A percentile compares a stretch with the other conserved stretches of the same genome.
Conservation (phyloP, 805 yeast genomes). For the Saccharomyces paradoxus region DNA sequence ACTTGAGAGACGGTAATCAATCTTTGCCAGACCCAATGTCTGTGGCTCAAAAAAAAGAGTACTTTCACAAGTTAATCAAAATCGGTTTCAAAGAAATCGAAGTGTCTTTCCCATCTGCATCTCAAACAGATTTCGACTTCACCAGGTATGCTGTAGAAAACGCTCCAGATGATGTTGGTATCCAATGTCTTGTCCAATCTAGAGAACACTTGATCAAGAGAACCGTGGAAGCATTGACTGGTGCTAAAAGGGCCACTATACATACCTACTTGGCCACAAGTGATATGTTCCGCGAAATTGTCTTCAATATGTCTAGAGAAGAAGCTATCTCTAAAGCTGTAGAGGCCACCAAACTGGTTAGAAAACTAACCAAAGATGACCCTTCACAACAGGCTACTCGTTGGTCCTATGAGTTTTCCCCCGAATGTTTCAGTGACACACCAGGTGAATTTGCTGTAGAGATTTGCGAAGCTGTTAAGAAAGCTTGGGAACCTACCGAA, state of each 20-base stretch:
- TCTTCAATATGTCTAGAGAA: constrained; percentile 51
- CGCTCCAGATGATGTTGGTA: constrained; percentile 68
- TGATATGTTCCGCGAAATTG: constrained; percentile 63
- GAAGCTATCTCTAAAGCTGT: constrained; percentile 56
- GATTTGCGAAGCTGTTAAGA: constrained; percentile 67
- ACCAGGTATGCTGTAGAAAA: constrained; percentile 65
- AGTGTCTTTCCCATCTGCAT: constrained; percentile 75
- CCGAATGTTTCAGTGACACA: constrained; percentile 72
- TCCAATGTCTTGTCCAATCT: constrained; percentile 71
- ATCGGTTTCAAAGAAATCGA: constrained; percentile 78
- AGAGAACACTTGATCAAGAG: constrained; percentile 64
- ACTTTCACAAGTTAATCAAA: constrained; percentile 59
- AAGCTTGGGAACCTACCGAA: constrained; percentile 62
- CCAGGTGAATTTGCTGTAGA: constrained; percentile 52
- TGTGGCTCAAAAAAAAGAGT: constrained; percentile 65
- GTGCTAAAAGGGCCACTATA: constrained; percentile 68
- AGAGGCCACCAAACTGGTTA: constrained; percentile 52
- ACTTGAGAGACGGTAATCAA: constrained; percentile 78
- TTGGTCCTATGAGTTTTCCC: constrained; percentile 75
- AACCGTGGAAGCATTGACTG: constrained; percentile 63
- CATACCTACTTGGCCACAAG: constrained; percentile 74
- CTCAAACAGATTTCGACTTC: constrained; percentile 74
- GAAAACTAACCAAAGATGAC: constrained; percentile 62
- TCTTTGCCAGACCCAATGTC: constrained; percentile 82
- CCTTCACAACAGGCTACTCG: constrained; percentile 43